Evolutionary conservation across 225 moss, liverwort and hornwort genomes (phyloP), one percentile per base, ranked within the genome.

Genomic region (Thuidium tamariscinum): DNA sequence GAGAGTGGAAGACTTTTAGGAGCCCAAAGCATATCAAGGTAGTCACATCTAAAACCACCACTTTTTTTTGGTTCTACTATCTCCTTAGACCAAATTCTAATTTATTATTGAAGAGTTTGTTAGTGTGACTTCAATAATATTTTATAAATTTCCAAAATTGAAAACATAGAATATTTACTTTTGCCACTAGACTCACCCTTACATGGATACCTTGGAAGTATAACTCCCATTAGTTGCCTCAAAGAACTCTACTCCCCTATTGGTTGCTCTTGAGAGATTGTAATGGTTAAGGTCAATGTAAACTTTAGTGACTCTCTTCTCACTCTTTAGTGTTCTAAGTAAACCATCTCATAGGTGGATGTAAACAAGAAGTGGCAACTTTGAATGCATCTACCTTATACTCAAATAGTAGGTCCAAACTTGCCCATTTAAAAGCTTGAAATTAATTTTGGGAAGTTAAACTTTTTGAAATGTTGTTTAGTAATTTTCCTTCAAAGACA

Each of bases 161-260:
- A 15, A 69, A 39, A 14, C 0, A 41, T 41, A 69, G 5, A 26
- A n/a, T n/a, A n/a, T n/a, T 0, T 16, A 42, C 0, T 68, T 41
- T 25, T 39, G 8, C 41, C 2, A 68, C 8, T 26, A 69, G 4
- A 41, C 1, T 41, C 26, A 27, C 3, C 9, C 0, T 70, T 37
- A 1, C 15, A 41, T 0, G 0, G 0, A 15, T 5, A 70, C 3
- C 16, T 0, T 42, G 9, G 5, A 44, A 44, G 44, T 44, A 44
- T 6, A 44, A 30, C 9, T 71, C 2, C 10, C 29, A 44, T 9
- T 29, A 5, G 44, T 44, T 71, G 16, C 3, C 2, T 36, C 11
- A 6, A 60, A 60, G 13, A 29, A 60, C 13, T 27, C 21, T 36
- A 36, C 6, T 9, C 2, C 39, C 1, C 7, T 23, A 39, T 23